Evolutionary conservation across 148 eudicot genomes (phyloP).

Genomic region (Linanthus parryae): DNA sequence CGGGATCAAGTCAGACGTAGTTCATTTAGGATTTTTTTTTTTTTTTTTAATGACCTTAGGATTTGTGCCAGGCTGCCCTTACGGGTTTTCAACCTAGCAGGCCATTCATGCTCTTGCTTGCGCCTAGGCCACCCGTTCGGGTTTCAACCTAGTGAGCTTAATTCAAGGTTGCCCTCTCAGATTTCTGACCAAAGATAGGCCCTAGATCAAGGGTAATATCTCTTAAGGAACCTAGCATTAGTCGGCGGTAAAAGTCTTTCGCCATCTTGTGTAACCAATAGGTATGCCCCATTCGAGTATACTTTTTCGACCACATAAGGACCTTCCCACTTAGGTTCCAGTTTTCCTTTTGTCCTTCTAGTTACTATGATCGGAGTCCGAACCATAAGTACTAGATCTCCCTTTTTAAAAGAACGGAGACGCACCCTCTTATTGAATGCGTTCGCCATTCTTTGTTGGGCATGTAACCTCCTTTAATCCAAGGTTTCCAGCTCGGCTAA

Average conservation of each 20-base stretch:
- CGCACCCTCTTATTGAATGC: not conserved
- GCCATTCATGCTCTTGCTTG: no score
- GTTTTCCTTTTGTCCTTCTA: not conserved
- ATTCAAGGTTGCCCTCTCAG: no score
- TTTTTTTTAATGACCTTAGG: no score
- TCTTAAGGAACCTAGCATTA: constrained; percentile 8
- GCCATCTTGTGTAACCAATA: not conserved
- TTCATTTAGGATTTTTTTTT: no score
- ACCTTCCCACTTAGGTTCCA: constrained; percentile 6
- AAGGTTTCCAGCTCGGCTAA: not conserved
- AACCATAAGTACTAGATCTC: not conserved
- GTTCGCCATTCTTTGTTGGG: constrained; percentile 1
- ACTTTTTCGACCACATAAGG: constrained; percentile 1
- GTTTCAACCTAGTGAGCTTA: no score
- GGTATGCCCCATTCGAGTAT: no score
- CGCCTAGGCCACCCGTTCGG: no score
- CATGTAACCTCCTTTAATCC: not conserved
- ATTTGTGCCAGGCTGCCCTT: no score
- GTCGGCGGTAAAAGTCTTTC: not conserved
- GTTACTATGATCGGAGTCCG: not conserved
- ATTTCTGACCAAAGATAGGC: no score
- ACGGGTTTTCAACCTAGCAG: no score
- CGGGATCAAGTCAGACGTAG: no score
- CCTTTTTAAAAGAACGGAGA: constrained; percentile 1
- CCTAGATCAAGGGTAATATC: not conserved